Evolutionary conservation across 768 basidiomycete species (phyloP).

Genomic region (Pilatotrama ljubarskyi): DNA sequence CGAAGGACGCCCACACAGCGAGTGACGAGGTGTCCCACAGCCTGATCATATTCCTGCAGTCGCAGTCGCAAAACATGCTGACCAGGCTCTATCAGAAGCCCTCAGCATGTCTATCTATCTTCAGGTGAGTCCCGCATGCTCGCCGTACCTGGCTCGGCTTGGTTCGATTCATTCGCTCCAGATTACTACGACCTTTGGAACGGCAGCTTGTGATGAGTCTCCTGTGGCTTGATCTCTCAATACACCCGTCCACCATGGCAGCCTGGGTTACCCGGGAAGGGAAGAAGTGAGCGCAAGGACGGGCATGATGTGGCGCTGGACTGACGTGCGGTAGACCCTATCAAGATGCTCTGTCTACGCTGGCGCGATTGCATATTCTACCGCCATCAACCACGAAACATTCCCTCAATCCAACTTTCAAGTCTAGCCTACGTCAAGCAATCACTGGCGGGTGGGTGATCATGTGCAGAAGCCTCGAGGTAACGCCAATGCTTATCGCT

Average conservation of each 20-base stretch:
- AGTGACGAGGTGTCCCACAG: constrained; percentile 48
- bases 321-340: constrained; percentile 54
- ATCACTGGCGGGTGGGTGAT: constrained; percentile 79
- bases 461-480: not conserved
- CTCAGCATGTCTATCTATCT: constrained; percentile 87
- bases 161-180: constrained; percentile 30
- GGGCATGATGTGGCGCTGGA: not conserved
- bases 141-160: not conserved
- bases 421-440: constrained; percentile 76
- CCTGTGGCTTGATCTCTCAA: constrained; percentile 82
- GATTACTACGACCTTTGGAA: constrained; percentile 75
- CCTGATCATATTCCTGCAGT: constrained; percentile 76
- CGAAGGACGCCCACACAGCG: not conserved
- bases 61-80: constrained; percentile 75
- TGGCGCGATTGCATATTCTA: constrained; percentile 71
- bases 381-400: constrained; percentile 60
- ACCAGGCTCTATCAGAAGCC: constrained; percentile 81
- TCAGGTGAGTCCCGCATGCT: constrained; percentile 55
- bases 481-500: not conserved
- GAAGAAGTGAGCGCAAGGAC: constrained; percentile 52
- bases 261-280: constrained; percentile 77
- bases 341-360: constrained; percentile 61
- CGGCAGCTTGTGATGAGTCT: constrained; percentile 86
- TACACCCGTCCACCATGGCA: constrained; percentile 64
- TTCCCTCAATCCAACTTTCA: constrained; percentile 73